Evolutionary conservation across 2,329 filamentous ascomycete species (phyloP).

Genomic region (Exophiala spinifera): DNA sequence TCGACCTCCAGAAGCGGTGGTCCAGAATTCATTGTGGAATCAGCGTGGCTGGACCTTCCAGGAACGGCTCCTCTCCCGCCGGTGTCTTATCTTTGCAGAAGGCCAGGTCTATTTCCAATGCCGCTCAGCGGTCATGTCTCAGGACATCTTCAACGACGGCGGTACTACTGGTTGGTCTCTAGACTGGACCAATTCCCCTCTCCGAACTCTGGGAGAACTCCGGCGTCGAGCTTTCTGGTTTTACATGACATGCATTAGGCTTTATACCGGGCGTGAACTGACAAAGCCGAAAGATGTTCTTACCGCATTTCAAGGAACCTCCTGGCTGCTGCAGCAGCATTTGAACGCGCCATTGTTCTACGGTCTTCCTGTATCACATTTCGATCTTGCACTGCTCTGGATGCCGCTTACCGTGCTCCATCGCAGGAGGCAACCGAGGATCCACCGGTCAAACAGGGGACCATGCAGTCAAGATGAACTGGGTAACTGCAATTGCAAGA

Average conservation of each 20-base stretch:
- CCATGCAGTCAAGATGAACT: too few relatives aligned
- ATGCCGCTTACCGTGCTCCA: slow-evolving; percentile 12
- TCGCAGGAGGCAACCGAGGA: neutral
- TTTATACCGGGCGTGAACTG: slow-evolving; percentile 34
- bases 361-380: slow-evolving; percentile 36
- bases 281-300: slow-evolving; percentile 33
- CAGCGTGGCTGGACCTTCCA: slow-evolving; percentile 29
- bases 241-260: slow-evolving; percentile 33
- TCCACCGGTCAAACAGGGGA: neutral
- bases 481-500: neutral
- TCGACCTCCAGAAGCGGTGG: slow-evolving; percentile 28
- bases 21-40: slow-evolving; percentile 13
- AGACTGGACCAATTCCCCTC: slow-evolving; percentile 32
- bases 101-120: slow-evolving; percentile 5
- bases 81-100: slow-evolving; percentile 1
- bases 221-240: slow-evolving; percentile 30
- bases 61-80: slow-evolving; percentile 1
- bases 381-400: slow-evolving; percentile 39
- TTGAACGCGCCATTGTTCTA: slow-evolving; percentile 32
- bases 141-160: slow-evolving; percentile 3
- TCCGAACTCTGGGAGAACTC: slow-evolving; percentile 32
- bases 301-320: slow-evolving; percentile 36
- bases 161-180: slow-evolving; percentile 17
- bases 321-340: slow-evolving; percentile 28
- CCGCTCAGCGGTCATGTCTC: slow-evolving; percentile 4